A percentile compares a stretch with the other conserved stretches of the same genome.
These are phyloP conservation scores for Coemansia sp. DNA, from an alignment of 192 early-diverging fungal species.

Conservation along the genomic window DNA sequence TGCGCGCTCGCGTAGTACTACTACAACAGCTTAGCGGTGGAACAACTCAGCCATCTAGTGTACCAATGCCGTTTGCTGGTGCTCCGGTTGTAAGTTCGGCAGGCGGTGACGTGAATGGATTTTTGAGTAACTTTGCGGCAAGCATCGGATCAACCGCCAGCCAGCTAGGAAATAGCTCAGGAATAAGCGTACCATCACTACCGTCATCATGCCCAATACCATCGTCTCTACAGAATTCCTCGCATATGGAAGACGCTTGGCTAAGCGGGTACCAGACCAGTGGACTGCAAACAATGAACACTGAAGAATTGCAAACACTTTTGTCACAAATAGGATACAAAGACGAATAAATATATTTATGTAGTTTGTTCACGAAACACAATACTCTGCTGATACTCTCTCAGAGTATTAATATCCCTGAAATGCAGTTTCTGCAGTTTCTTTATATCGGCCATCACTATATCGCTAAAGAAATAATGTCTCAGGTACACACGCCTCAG, in stretches of 20 bases:
- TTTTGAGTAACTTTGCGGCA: slow-evolving; percentile 51
- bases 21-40: slow-evolving; percentile 45
- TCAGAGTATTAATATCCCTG: slow-evolving; percentile 40
- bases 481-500: slow-evolving; percentile 64
- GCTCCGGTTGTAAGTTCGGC: neutral
- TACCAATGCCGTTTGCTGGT: too few relatives aligned
- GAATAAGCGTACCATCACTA: neutral
- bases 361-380: slow-evolving; percentile 20
- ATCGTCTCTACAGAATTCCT: neutral
- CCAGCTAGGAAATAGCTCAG: slow-evolving; percentile 28
- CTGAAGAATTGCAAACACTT: slow-evolving; percentile 12
- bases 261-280: neutral
- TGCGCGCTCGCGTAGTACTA: slow-evolving; percentile 42
- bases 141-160: slow-evolving; percentile 50
- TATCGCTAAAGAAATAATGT: slow-evolving; percentile 57
- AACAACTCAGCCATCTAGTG: neutral
- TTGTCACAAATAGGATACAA: slow-evolving; percentile 20
- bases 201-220: neutral
- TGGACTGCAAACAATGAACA: slow-evolving; percentile 1
- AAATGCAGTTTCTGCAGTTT: slow-evolving; percentile 46
- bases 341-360: slow-evolving; percentile 16
- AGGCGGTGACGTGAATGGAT: slow-evolving; percentile 38
- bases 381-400: slow-evolving; percentile 39
- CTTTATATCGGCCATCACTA: slow-evolving; percentile 48
- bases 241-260: too few relatives aligned